Percentiles rank a stretch among this genome's conserved stretches.
Evolutionary conservation across 441 rosid genomes (phyloP).

Genomic region (Raphanus hybrid): DNA sequence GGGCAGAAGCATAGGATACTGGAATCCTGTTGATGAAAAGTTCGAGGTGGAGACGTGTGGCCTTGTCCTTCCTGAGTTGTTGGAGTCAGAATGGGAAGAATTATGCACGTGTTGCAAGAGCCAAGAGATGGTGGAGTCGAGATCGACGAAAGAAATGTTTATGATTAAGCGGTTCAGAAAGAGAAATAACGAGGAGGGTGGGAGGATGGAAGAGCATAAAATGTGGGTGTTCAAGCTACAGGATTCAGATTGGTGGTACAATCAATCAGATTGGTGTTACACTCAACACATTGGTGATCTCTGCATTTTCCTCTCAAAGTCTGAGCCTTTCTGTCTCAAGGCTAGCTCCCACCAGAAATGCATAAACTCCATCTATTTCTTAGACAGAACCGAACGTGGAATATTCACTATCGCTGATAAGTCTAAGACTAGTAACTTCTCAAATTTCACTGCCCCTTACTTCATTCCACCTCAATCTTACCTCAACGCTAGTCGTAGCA

Average conservation of each 20-base stretch:
- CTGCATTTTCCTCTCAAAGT: not conserved
- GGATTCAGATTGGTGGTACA: not conserved
- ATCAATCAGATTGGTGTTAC: not conserved
- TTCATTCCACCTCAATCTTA: not conserved
- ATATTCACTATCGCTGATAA: not conserved
- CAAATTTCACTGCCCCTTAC: not conserved
- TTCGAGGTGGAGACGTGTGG: not conserved
- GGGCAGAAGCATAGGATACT: not conserved
- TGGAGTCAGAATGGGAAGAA: not conserved
- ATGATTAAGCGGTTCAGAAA: not conserved
- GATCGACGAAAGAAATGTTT: not conserved
- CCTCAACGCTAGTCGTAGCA: not conserved
- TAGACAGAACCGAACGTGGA: not conserved
- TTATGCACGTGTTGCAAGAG: not conserved
- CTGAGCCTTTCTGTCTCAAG: not conserved
- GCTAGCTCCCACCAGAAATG: not conserved
- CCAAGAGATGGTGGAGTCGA: not conserved
- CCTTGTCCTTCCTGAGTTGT: not conserved
- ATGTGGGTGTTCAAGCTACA: not conserved
- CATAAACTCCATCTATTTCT: not conserved
- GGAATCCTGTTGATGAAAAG: not conserved
- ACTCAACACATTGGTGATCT: not conserved
- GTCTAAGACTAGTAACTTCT: not conserved
- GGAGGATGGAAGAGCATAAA: not conserved
- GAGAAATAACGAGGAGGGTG: not conserved